Evolutionary conservation across 352 stramenopile species (phyloP), one percentile per base, ranked within the genome.

Genomic region (Phytophthora aleatoria): DNA sequence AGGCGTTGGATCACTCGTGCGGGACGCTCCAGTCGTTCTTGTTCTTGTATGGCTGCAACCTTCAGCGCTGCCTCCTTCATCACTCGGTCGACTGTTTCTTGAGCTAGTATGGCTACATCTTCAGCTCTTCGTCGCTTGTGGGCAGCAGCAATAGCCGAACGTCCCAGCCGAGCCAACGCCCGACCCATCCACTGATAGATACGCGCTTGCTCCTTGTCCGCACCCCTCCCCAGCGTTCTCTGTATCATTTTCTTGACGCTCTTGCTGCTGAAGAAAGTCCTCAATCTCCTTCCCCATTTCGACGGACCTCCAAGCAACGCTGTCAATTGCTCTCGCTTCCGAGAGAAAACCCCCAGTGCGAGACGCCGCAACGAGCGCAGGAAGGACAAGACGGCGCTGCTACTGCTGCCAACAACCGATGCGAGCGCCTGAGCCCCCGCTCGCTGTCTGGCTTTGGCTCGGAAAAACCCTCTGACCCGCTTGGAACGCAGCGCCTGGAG

Each of bases 1-100:
- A 62, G 35, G 31, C 61, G 54, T 42, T 83, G 72, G 3, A 81
- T 77, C 28, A 62, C 42, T 1, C 42, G 16, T 10, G 56, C 69
- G 31, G 35, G 30, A 5, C 24, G 55, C 10, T 1, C 15, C 15
- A 58, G 35, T 3, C 51, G 53, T 33, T 65, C 56, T 24, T n/a
- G 43, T 28, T 69, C 48, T 36, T 45, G 42, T 5, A 60, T 35
- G 1, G 47, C 56, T n/a, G 50, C 28, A 39, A 67, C 8, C 28
- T 67, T 61, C 24, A 45, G 33, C 0, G 39, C 28, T 47, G 45
- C 12, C 27, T 63, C 53, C 1, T 63, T 38, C 49, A 67, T 31
- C n/a, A 75, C 9, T 13, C 33, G 16, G 7, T 31, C 8, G 3
- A 69, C 38, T 6, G 61, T 7, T 35, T 69, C 42, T 12, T 33